phyloP scores from a whole-genome alignment of 768 basidiomycete genomes.

The Tulasnella calospora region DNA sequence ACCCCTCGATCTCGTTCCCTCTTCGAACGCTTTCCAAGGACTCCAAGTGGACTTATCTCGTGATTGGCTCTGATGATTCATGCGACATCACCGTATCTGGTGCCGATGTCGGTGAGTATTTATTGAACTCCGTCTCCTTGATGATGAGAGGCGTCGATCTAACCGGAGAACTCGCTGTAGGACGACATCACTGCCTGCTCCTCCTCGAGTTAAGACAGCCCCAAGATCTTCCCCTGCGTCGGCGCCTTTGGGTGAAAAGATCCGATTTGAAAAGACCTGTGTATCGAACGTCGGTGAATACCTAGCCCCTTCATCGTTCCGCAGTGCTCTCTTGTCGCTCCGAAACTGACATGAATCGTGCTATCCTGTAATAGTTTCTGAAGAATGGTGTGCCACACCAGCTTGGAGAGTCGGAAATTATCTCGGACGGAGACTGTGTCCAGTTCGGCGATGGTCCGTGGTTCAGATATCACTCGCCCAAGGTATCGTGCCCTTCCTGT shows the following conservation, averaged over 20 bases:
- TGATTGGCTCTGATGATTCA: neutral
- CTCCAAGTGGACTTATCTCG: neutral
- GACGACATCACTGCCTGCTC: neutral
- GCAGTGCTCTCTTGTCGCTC: neutral
- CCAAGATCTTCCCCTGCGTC: neutral
- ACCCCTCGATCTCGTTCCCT: neutral
- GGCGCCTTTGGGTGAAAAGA: neutral
- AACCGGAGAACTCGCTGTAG: neutral
- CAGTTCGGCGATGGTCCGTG: neutral
- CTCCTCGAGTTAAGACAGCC: neutral
- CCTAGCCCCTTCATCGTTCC: neutral
- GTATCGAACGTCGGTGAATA: neutral
- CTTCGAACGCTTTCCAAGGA: neutral
- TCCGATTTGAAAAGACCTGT: neutral
- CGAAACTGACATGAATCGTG: too few species aligned
- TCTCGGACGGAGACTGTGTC: neutral
- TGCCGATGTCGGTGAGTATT: neutral
- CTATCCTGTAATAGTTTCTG: too few species aligned
- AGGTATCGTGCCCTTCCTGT: neutral
- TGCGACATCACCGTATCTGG: neutral
- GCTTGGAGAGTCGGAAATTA: neutral
- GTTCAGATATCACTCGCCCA: neutral
- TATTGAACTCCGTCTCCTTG: neutral
- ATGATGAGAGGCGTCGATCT: neutral
- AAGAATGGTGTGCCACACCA: neutral